These are phyloP conservation scores for Anastatica hierochuntica DNA, from an alignment of 345 rosid genomes.

Conservation along the genomic window DNA sequence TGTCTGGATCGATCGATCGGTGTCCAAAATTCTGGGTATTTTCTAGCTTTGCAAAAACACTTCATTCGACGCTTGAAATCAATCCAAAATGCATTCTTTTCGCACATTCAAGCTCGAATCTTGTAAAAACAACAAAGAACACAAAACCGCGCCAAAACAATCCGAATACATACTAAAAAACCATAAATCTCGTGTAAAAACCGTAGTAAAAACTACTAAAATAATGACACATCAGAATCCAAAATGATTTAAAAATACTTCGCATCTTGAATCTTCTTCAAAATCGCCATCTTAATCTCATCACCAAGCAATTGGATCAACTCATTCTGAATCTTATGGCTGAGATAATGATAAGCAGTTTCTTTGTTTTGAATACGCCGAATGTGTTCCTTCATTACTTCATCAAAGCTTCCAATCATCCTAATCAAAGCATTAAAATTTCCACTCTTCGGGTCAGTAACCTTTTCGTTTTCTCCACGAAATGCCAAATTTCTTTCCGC, in stretches of 20 bases:
- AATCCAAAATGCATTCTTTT: too few species aligned
- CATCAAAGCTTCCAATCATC: background rate
- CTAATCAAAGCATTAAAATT: background rate
- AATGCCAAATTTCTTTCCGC: background rate
- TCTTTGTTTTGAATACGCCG: background rate
- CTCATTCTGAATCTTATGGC: background rate
- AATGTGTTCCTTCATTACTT: background rate
- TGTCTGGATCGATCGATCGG: too few species aligned
- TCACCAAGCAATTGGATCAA: background rate
- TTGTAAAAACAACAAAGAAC: too few species aligned
- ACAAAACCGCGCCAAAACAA: too few species aligned
- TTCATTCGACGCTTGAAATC: too few species aligned
- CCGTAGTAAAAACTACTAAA: too few species aligned
- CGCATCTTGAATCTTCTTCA: background rate
- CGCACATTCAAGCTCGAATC: too few species aligned
- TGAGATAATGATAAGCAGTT: background rate
- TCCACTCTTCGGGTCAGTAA: background rate
- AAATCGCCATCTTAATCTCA: background rate
- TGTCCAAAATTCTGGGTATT: too few species aligned
- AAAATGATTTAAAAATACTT: background rate
- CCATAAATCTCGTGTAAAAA: too few species aligned
- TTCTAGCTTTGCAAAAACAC: too few species aligned
- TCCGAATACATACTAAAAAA: too few species aligned
- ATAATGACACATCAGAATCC: too few species aligned
- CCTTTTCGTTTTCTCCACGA: background rate